These are phyloP conservation scores for Theobroma cacao DNA, from an alignment of 345 rosid genomes.

Conservation along the genomic window DNA sequence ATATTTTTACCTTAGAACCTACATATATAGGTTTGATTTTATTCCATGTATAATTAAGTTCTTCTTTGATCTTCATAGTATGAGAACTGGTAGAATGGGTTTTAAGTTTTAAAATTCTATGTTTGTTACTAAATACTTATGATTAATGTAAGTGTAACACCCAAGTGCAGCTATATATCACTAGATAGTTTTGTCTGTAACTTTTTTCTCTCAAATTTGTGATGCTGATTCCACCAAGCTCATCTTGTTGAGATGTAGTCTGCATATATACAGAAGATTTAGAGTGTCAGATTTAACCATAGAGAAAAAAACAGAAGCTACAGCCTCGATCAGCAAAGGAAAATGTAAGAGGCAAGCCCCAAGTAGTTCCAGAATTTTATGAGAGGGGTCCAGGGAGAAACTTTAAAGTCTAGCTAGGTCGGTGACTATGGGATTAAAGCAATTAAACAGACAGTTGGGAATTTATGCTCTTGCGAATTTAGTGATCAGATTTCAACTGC, in stretches of 20 bases:
- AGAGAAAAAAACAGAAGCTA: neutral
- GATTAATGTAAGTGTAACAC: constrained; percentile 14
- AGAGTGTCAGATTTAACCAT: neutral
- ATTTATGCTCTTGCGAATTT: constrained; percentile 13
- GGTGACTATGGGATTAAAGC: constrained; percentile 25
- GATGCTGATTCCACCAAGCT: neutral
- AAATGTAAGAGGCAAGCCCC: neutral
- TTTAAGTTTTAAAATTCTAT: neutral
- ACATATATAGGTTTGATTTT: neutral
- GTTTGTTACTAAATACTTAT: neutral
- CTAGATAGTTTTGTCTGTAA: neutral
- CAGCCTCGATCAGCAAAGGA: neutral
- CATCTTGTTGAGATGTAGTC: neutral
- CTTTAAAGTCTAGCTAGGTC: constrained; percentile 1
- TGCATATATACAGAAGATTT: neutral
- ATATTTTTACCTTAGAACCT: neutral
- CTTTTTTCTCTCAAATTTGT: neutral
- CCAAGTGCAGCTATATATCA: neutral
- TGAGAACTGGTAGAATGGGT: too few species aligned
- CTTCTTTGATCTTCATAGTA: neutral
- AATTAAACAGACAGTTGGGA: constrained; percentile 24
- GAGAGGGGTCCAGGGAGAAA: neutral
- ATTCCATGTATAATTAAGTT: neutral
- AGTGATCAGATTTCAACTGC: constrained; percentile 14
- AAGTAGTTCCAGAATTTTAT: neutral